phyloP scores from a whole-genome alignment of 768 basidiomycete genomes.

The Dioszegia hungarica region DNA sequence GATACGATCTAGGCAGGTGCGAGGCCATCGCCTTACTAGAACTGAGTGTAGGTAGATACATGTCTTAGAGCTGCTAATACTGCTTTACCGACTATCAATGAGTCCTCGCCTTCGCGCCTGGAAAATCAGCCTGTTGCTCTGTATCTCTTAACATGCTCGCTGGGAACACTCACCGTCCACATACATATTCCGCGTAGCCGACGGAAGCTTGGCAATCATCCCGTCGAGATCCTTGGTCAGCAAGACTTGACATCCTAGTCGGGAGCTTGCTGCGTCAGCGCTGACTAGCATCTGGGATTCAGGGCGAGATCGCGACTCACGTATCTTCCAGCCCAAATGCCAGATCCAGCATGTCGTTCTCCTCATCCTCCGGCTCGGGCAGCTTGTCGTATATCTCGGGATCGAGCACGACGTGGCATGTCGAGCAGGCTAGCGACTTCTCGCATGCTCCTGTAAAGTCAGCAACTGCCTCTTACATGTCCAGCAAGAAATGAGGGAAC shows the following conservation, averaged over 20 bases:
- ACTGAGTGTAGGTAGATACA: too few relatives aligned
- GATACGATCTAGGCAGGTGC: neutral
- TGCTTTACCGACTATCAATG: constrained; percentile 11
- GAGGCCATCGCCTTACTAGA: neutral
- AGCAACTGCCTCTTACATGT: neutral
- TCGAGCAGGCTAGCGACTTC: constrained; percentile 93
- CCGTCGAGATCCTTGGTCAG: constrained; percentile 79
- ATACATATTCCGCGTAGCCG: constrained; percentile 85
- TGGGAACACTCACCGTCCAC: constrained; percentile 70
- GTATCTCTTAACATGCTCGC: too few relatives aligned
- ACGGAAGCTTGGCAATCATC: constrained; percentile 74
- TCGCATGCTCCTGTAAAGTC: constrained; percentile 77
- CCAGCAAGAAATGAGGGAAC: too few relatives aligned
- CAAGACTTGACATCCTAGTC: constrained; percentile 57
- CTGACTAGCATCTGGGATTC: neutral
- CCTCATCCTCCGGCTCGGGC: constrained; percentile 92
- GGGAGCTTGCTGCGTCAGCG: constrained; percentile 48
- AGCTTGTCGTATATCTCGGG: constrained; percentile 76
- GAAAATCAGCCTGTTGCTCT: neutral
- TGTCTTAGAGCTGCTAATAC: too few relatives aligned
- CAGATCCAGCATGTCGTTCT: constrained; percentile 87
- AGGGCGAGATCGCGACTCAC: constrained; percentile 53
- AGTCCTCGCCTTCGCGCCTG: constrained; percentile 20
- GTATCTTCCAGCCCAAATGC: constrained; percentile 96
- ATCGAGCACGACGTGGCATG: constrained; percentile 86